phyloP scores from a whole-genome alignment of 2,329 filamentous ascomycete genomes.

The Fusarium chlamydosporum region DNA sequence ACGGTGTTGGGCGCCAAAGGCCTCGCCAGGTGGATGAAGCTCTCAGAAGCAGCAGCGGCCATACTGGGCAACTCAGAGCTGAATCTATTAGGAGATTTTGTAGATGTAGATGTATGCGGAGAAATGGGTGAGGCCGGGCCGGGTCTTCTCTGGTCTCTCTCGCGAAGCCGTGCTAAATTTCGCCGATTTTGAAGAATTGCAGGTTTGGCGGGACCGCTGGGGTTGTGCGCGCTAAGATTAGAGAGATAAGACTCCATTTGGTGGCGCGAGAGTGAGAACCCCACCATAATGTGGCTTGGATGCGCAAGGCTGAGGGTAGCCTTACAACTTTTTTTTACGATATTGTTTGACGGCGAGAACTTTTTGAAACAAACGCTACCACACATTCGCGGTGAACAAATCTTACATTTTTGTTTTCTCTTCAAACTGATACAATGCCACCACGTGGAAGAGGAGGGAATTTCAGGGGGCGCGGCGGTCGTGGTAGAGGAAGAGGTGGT shows the following conservation, averaged over 20 bases:
- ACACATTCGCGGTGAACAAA: background rate
- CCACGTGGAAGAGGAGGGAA: conserved; percentile 55
- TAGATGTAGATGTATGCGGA: conserved; percentile 36
- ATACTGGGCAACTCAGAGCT: conserved; percentile 70
- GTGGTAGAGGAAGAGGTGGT: conserved; percentile 51
- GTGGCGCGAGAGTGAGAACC: conserved; percentile 52
- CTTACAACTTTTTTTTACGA: conserved; percentile 53
- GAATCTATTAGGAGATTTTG: conserved; percentile 29
- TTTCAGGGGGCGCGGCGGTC: conserved; percentile 53
- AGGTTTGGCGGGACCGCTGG: conserved; percentile 59
- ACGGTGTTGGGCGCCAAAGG: conserved; percentile 86
- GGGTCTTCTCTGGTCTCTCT: conserved; percentile 43
- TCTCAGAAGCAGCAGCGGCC: conserved; percentile 81
- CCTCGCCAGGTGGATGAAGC: conserved; percentile 94
- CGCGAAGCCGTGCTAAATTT: conserved; percentile 58
- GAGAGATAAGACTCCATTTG: conserved; percentile 54
- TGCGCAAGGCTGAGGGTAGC: conserved; percentile 56
- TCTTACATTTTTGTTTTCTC: background rate
- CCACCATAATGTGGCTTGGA: conserved; percentile 56
- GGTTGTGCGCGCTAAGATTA: conserved; percentile 69
- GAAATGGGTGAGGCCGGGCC: conserved; percentile 43
- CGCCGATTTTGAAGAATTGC: conserved; percentile 61
- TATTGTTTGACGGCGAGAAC: background rate
- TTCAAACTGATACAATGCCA: conserved; percentile 50
- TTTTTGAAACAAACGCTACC: background rate